Base-by-base conservation (phyloP, 2,329 filamentous ascomycete species). In the Cryphonectria japonica region DNA sequence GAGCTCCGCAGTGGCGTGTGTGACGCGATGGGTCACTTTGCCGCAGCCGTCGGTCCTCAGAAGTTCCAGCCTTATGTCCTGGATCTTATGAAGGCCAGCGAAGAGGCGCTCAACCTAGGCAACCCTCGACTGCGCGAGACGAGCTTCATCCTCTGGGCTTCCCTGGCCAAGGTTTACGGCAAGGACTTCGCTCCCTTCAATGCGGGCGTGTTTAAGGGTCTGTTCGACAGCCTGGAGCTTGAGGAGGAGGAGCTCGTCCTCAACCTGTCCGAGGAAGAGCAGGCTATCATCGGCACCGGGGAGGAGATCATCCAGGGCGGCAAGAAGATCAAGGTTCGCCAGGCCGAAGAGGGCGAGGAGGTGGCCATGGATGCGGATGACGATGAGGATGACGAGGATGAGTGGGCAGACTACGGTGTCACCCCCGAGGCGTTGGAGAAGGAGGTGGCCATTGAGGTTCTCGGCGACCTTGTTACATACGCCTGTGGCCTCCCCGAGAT, bases 91-190 rank as follows among this genome's bases (percentile, higher is more conserved):
- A 88, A 91, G 77, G 92, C 95, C 19, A 97, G 93, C 75, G 95
- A 98, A 82, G 95, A 98, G 82, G 95, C 93, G 69, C 87, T 98
- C 2, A 86, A 92, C 76, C 90, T 99, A 2, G 95, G 94, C 76
- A 95, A 98, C 83, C 93, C 95, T 59, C 89, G 95, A 70, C 89
- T 98, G 67, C 93, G 94, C 81, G 96, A 99, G 85, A 98, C 94
- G 73, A 97, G 94, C 80, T 99, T 97, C 83, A 97, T 98, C 73
- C 87, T 99, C 69, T 99, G 96, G 95, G 94, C 93, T 75, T 94
- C 93, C 57, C 90, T 99, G 79, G 92, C 95, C 73, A 97, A 97
- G 84, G 94, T 98, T 13, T 98, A 98, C 82, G 91, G 92, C 77
- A 92, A 93, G 78, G 87, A 94, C 69, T 95, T 97, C 73, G 88